Conservation (phyloP, 1,284 basidiomycete species). For the Fomitopsis pinicola region DNA sequence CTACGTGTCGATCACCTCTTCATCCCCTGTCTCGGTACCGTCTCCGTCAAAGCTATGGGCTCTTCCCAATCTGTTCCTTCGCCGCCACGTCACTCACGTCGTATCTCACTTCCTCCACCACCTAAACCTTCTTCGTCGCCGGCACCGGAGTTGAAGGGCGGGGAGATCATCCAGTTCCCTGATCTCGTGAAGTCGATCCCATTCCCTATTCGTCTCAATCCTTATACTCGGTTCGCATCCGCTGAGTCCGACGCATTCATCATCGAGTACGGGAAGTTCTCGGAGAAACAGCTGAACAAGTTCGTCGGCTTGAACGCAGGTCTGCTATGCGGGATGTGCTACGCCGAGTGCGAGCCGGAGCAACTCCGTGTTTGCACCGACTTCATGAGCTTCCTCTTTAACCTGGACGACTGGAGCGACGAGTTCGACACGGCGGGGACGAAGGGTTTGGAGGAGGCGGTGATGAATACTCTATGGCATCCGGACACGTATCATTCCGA, state of each 20-base stretch:
- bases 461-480: slow-evolving; percentile 28
- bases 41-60: not conserved
- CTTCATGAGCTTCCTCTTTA: slow-evolving; percentile 34
- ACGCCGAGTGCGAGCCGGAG: slow-evolving; percentile 26
- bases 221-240: slow-evolving; percentile 16
- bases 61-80: not conserved
- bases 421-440: slow-evolving; percentile 29
- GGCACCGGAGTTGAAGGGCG: not conserved
- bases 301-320: slow-evolving; percentile 21
- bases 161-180: slow-evolving; percentile 1
- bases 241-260: slow-evolving; percentile 20
- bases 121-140: not conserved
- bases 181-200: slow-evolving; percentile 13
- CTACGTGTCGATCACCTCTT: not conserved
- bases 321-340: slow-evolving; percentile 24
- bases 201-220: slow-evolving; percentile 17
- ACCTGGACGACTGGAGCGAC: slow-evolving; percentile 29
- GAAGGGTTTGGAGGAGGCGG: slow-evolving; percentile 25
- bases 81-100: not conserved
- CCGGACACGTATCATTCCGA: slow-evolving; percentile 17
- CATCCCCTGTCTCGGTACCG: not conserved
- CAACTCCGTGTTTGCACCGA: slow-evolving; percentile 28
- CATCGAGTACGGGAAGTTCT: slow-evolving; percentile 20
- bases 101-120: not conserved
- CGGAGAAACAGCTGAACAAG: slow-evolving; percentile 18